phyloP scores from a whole-genome alignment of 805 yeast genomes.

The Yamadazyma akitaensis region DNA sequence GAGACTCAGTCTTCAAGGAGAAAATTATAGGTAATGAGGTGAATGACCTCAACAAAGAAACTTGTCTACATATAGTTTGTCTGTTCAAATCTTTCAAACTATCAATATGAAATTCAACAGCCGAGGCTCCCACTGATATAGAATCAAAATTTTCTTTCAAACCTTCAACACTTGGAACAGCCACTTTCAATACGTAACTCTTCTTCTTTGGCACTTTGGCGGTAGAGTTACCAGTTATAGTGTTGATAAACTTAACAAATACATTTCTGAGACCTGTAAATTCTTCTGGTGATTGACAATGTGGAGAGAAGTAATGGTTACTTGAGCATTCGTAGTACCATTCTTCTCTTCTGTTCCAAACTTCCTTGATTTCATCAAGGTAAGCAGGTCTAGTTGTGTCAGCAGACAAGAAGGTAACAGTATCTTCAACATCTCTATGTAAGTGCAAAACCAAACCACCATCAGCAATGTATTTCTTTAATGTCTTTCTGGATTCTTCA shows the following conservation, averaged over 20 bases:
- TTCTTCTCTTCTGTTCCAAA: conserved; percentile 77
- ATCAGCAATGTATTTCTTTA: conserved; percentile 49
- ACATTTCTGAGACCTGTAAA: conserved; percentile 55
- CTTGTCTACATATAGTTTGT: conserved; percentile 67
- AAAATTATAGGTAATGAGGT: conserved; percentile 72
- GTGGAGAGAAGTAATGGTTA: conserved; percentile 71
- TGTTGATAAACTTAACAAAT: conserved; percentile 54
- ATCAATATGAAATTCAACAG: conserved; percentile 83
- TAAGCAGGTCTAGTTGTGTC: conserved; percentile 91
- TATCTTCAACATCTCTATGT: conserved; percentile 82
- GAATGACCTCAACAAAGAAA: conserved; percentile 63
- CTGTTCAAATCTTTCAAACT: conserved; percentile 48
- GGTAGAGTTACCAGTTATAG: conserved; percentile 54
- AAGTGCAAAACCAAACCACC: conserved; percentile 87
- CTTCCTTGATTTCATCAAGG: conserved; percentile 71
- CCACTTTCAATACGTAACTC: conserved; percentile 71
- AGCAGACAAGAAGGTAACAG: conserved; percentile 65
- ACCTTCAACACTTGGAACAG: conserved; percentile 57
- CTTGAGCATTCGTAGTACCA: conserved; percentile 83
- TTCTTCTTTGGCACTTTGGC: conserved; percentile 42
- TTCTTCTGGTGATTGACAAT: conserved; percentile 55
- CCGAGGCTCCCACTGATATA: conserved; percentile 67
- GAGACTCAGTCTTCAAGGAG: conserved; percentile 72
- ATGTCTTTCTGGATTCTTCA: conserved; percentile 57
- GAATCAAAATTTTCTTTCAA: conserved; percentile 46